Base-by-base conservation (phyloP, 2,329 filamentous ascomycete genomes). In the Colletotrichum sp. region DNA sequence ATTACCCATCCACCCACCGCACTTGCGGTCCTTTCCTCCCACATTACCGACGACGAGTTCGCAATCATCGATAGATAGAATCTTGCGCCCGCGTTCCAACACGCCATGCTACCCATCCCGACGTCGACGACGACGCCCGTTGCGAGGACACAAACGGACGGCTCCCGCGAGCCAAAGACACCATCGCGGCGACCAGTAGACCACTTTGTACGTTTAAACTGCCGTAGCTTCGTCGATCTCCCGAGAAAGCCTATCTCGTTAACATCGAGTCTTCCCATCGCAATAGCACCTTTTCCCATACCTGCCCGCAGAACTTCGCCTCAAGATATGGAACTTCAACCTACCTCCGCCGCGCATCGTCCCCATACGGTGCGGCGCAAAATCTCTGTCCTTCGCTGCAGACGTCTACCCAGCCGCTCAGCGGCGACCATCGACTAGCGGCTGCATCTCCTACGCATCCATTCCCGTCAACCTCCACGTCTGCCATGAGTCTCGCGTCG, bases 271-370 rank as follows among this genome's bases (percentile, higher is more conserved):
- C 14, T 24, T 52, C 10, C 65, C 58, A 58, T 52, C 26, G 62
- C 77, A 26, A 26, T 76, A 89, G 88, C 83, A 81, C 61, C 78
- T 82, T 64, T 89, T 89, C 76, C 75, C 82, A 21, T 80, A 79
- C 56, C 86, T 89, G 2, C 88, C 88, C 2, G 78, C 84, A 14
- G 88, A 89, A 77, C 81, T 89, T 18, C 86, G 88, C 13, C 80
- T 89, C 28, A 86, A 84, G 71, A 87, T 89, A 64, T 89, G 88
- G 88, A 81, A 82, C 55, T 82, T 86, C 77, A 88, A 84, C 77
- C 80, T 88, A 21, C 85, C 87, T 1, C 78, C 80, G 16, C 80
- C 84, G 13, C 86, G 88, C 36, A 81, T 89, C 64, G 85, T 89
- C 30, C 83, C 86, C 3, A 80, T 89, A 34, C 82, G 81, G 56